Evolutionary conservation across 345 rosid genomes (phyloP), one percentile per base, ranked within the genome.

Genomic region (Syzygium jambos): DNA sequence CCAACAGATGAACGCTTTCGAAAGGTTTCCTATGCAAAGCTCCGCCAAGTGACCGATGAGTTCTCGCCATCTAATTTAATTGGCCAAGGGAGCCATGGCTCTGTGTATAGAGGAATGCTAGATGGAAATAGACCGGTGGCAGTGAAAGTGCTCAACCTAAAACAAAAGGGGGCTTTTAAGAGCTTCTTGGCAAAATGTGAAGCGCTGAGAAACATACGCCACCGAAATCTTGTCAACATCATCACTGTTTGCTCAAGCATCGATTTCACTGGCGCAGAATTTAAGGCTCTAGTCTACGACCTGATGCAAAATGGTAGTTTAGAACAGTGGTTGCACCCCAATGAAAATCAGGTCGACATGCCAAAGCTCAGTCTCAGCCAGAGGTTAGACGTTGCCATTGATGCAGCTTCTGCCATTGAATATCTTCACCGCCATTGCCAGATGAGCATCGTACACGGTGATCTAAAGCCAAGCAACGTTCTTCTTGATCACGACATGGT

Each of bases 331-430:
- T 41, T 41, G 43, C 6, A 41, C 43, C 43, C 43, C 6, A 41
- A 1, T 4, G 43, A 41, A 5, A 41, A 41, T 41, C 43, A 41
- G 6, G 1, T 41, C 43, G 1, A 41, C 43, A 41, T 41, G 43
- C 43, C 5, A 41, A 27, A 27, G 8, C 65, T 59, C 0, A 59
- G 0, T 59, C 65, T 59, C 65, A 59, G 0, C 30, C 0, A 59
- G 65, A 59, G 65, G 15, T 59, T 59, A 59, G 0, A 59, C 30
- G 11, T 25, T 59, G 65, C 65, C 65, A 59, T 59, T 59, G 30
- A 27, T 59, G 65, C 0, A 0, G 3, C 65, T 11, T 59, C 16
- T 25, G 8, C 65, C 30, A 59, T 59, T 25, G 65, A 59, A 59
- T 25, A 59, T 59, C 65, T 59, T 59, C 16, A 59, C 65, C 65